Base-by-base conservation (phyloP, 148 eudicot species). In the Diospyros kaki region DNA sequence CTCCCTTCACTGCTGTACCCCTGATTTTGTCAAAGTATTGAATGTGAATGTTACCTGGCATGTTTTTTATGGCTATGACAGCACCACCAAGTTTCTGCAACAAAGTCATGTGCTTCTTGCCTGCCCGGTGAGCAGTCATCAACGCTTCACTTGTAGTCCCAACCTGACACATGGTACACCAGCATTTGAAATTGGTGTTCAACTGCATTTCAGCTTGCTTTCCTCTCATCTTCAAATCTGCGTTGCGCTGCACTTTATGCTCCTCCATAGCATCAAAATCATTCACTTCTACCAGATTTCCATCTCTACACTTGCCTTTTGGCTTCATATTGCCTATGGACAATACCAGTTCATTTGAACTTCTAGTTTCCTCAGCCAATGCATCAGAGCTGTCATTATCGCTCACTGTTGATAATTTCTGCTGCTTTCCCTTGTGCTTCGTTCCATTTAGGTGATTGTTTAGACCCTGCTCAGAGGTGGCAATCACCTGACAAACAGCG, bases 381-480 rank as follows among this genome's bases (percentile, higher is more conserved):
- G 58, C 43, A 3, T 68, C 15, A 9, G 43, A 51, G 5, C 18
- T 28, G 10, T 52, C 56, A 51, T 38, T 68, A 5, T 68, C 39
- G 17, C 9, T 38, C 44, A 50, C 7, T 68, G 44, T 5, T 15
- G 5, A n/a, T 50, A 11, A 14, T 51, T 42, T 58, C 55, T 51
- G 50, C 42, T 51, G 58, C 58, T 51, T 68, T 7, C 43, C 58
- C 55, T 51, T 68, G 72, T 68, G 72, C 43, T 68, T 68, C 72
- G 12, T 68, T 51, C 58, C 72, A 13, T 2, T 38, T 2, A 68
- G 9, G 58, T 68, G 72, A 42, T 50, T 58, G 5, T 68, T 68
- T 48, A 68, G 72, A 50, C 14, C 58, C 15, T 28, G 4, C 52
- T 68, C 44, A 28, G n/a, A 18, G 41, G 58, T 10, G 58, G 72